A percentile compares a stretch with the other conserved stretches of the same genome.
Conservation (phyloP, 2,329 filamentous ascomycete species). For the Penicillium sp. region DNA sequence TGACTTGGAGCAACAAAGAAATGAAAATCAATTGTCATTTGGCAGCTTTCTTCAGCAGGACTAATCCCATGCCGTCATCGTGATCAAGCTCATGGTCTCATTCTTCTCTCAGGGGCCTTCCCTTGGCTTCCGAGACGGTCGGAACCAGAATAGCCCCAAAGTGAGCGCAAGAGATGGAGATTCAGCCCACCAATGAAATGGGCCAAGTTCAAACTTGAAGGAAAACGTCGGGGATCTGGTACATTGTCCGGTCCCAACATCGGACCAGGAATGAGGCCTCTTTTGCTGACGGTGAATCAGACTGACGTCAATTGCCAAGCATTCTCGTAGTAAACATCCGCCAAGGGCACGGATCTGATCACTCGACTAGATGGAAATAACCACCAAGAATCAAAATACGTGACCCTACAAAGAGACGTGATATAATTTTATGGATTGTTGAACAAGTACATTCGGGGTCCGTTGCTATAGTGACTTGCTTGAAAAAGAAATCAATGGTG, state of each 20-base stretch:
- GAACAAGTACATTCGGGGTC: too few species aligned
- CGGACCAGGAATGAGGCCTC: not conserved
- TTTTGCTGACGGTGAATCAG: not conserved
- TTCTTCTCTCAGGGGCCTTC: not conserved
- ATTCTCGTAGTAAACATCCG: not conserved
- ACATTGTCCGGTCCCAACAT: not conserved
- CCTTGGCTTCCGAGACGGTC: not conserved
- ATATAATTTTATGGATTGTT: too few species aligned
- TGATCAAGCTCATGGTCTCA: not conserved
- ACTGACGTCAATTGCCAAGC: conserved; percentile 7
- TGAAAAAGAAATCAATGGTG: too few species aligned
- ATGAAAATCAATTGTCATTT: not conserved
- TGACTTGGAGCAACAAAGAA: not conserved
- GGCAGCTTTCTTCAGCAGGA: not conserved
- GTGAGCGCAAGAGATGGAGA: not conserved
- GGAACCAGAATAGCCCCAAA: not conserved
- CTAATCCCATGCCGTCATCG: conserved; percentile 9
- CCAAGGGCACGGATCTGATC: not conserved
- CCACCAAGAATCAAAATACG: too few species aligned
- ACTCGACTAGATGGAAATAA: too few species aligned
- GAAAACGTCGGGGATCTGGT: not conserved
- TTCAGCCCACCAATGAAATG: not conserved
- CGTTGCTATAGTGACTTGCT: too few species aligned
- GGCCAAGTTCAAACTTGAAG: not conserved
- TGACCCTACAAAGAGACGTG: too few species aligned